Percentiles rank a stretch among this genome's conserved stretches.
Conservation (phyloP, 805 yeast genomes). For the Candida adriatica region DNA sequence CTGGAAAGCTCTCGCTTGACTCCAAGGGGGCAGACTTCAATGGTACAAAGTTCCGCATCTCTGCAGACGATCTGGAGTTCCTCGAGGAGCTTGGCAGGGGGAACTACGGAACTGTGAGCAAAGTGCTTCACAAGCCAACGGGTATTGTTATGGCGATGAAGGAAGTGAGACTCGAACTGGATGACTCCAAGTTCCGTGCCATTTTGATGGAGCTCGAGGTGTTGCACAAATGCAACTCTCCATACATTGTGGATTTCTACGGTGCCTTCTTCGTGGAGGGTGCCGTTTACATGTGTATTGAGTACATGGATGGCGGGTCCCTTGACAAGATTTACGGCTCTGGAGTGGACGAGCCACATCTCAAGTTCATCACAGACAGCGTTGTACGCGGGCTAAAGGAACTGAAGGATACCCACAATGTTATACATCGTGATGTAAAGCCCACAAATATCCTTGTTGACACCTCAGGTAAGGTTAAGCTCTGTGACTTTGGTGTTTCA, state of each 20-base stretch:
- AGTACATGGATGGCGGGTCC: slow-evolving; percentile 95
- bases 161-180: slow-evolving; percentile 88
- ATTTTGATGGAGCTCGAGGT: slow-evolving; percentile 95
- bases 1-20: slow-evolving; percentile 88
- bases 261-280: slow-evolving; percentile 98
- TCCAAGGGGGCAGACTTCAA: slow-evolving; percentile 89
- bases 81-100: slow-evolving; percentile 91
- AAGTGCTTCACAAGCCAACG: slow-evolving; percentile 89
- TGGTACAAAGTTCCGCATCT: slow-evolving; percentile 81
- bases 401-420: slow-evolving; percentile 83
- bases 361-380: slow-evolving; percentile 73
- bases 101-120: slow-evolving; percentile 92
- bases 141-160: slow-evolving; percentile 95
- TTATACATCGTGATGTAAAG: slow-evolving; percentile 93
- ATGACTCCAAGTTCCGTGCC: slow-evolving; percentile 89
- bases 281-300: slow-evolving; percentile 97
- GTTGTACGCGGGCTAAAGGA: slow-evolving; percentile 78
- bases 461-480: slow-evolving; percentile 76
- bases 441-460: slow-evolving; percentile 90
- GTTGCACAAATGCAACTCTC: slow-evolving; percentile 83
- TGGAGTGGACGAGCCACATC: slow-evolving; percentile 70
- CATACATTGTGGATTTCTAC: slow-evolving; percentile 89
- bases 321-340: slow-evolving; percentile 75
- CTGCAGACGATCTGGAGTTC: slow-evolving; percentile 75
- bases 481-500: slow-evolving; percentile 94